A percentile compares a stretch with the other conserved stretches of the same genome.
Conservation (phyloP, 495 filamentous ascomycete genomes). For the Mytilinidion resinicola region DNA sequence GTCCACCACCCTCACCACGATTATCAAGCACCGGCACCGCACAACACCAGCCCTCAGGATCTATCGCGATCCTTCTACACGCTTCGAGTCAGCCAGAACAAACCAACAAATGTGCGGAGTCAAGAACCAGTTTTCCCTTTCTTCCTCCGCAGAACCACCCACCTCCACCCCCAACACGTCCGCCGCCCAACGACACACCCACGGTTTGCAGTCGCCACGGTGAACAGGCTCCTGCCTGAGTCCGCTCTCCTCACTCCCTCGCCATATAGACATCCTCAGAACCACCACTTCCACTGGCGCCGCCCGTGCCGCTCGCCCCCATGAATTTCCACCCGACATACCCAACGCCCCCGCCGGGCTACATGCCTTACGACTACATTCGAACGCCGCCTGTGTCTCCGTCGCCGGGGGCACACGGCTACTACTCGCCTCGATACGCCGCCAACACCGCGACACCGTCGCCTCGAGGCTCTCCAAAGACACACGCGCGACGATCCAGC, state of each 20-base stretch:
- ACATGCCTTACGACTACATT: slow-evolving; percentile 33
- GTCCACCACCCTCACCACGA: slow-evolving; percentile 7
- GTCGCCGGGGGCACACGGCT: slow-evolving; percentile 24
- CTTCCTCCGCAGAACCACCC: slow-evolving; percentile 23
- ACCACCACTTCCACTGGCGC: background rate
- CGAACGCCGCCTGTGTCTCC: slow-evolving; percentile 36
- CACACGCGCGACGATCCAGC: slow-evolving; percentile 34
- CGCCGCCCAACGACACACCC: slow-evolving; percentile 22
- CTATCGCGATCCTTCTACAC: slow-evolving; percentile 22
- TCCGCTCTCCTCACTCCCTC: slow-evolving; percentile 2
- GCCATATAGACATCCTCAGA: background rate
- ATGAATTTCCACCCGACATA: slow-evolving; percentile 34
- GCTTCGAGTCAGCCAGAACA: background rate
- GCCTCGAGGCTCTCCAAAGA: slow-evolving; percentile 30
- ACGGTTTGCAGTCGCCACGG: slow-evolving; percentile 22
- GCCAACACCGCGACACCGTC: slow-evolving; percentile 32
- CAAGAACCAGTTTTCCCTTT: slow-evolving; percentile 19
- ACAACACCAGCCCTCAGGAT: slow-evolving; percentile 6
- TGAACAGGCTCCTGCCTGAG: slow-evolving; percentile 26
- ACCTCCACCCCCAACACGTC: slow-evolving; percentile 19
- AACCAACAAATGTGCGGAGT: slow-evolving; percentile 31
- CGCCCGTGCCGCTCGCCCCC: slow-evolving; percentile 20
- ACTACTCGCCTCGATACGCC: slow-evolving; percentile 37
- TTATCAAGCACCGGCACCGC: slow-evolving; percentile 18
- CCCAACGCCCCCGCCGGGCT: slow-evolving; percentile 32